Evolutionary conservation across 371 early-diverging fungal genomes (phyloP), one percentile per base, ranked within the genome.

Genomic region (Mortierella sp.): DNA sequence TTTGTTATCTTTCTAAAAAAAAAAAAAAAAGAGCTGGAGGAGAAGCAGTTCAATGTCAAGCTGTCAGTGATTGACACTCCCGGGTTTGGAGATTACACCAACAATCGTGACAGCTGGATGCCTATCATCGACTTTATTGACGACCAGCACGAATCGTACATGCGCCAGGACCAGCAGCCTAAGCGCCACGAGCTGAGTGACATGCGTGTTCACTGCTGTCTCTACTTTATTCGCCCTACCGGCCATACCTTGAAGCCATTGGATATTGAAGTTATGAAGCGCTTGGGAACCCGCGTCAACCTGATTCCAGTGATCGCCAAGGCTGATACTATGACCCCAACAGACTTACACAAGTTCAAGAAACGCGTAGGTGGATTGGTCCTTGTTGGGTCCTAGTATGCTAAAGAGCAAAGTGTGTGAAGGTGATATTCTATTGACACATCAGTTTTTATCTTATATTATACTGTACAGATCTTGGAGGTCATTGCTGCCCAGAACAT

Each of bases 71-170:
- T 95, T 70, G 95, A 95, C 79, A 94, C 94, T 37, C 94, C 94
- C 56, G 95, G 95, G 42, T 95, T 95, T 81, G 95, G 95, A 48
- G 95, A 95, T 78, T 95, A 92, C 80, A 90, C 93, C 69, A 93
- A 94, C 84, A 95, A 94, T 81, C 84, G 89, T 49, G 92, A 94
- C 70, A 90, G 95, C 81, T 98, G 97, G 96, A 91, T 91, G 39
- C 96, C 98, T n/a, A 93, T 98, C 61, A 87, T 98, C 41, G 94
- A 97, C 60, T 98, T 96, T 80, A 87, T 99, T 60, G 96, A 97
- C 76, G 95, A 95, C 64, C 97, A 97, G 81, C 96, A 96, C 84
- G 95, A 93, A 72, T 89, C 86, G 54, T 94, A 94, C 70, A 90
- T 98, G 89, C 87, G 91, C 71, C 94, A 94, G 80, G 91, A 95